These are phyloP conservation scores for Aspergillus sp. DNA, from an alignment of 2,329 filamentous ascomycete genomes.

Conservation along the genomic window DNA sequence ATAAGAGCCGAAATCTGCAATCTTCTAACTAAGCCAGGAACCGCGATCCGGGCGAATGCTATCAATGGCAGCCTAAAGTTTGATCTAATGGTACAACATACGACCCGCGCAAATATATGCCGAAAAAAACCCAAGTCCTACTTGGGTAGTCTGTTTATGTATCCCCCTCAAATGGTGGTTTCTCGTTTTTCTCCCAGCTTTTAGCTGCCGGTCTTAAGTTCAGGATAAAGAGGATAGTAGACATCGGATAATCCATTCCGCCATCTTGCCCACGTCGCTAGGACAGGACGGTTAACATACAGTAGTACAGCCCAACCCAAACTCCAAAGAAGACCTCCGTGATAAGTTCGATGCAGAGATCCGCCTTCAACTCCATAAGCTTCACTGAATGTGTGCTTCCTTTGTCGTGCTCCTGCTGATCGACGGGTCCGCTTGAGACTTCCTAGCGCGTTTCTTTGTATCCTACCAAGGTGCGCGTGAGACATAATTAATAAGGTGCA, in stretches of 20 bases:
- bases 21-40: not conserved
- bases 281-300: slow-evolving; percentile 34
- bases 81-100: not conserved
- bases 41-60: not conserved
- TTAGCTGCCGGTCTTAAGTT: slow-evolving; percentile 1
- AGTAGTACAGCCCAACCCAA: slow-evolving; percentile 30
- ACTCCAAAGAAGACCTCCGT: slow-evolving; percentile 30
- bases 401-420: slow-evolving; percentile 7
- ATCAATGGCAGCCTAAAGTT: not conserved
- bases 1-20: not conserved
- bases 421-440: slow-evolving; percentile 2
- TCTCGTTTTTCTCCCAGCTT: not conserved
- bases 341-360: slow-evolving; percentile 17
- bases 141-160: not conserved
- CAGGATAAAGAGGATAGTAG: slow-evolving; percentile 15
- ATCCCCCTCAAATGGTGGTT: not conserved
- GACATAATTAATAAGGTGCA: slow-evolving; percentile 42
- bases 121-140: not conserved
- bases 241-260: slow-evolving; percentile 23
- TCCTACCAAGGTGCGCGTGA: not conserved
- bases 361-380: slow-evolving; percentile 11
- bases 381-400: not conserved
- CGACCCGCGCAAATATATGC: not conserved
- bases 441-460: not conserved
- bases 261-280: slow-evolving; percentile 20